These are phyloP conservation scores for Termitomyces sp. DNA, from an alignment of 768 basidiomycete species.

Conservation along the genomic window DNA sequence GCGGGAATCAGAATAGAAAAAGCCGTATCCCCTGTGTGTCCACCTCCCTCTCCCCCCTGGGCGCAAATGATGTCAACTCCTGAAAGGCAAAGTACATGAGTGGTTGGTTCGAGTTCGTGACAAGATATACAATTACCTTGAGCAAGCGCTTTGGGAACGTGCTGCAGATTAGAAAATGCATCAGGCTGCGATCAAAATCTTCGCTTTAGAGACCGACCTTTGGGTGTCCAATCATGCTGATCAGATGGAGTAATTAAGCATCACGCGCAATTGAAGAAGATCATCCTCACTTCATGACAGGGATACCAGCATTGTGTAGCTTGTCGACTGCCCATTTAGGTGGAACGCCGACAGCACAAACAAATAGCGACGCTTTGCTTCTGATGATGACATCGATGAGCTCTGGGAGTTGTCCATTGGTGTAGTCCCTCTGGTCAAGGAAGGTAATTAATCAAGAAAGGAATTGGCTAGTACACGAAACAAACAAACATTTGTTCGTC, in stretches of 20 bases:
- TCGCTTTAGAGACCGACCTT: conserved; percentile 41
- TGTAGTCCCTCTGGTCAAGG: conserved; percentile 49
- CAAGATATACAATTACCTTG: conserved; percentile 38
- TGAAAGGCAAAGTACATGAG: conserved; percentile 12
- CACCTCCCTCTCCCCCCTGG: conserved; percentile 84
- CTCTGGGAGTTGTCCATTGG: conserved; percentile 69
- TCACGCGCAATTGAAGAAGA: background rate
- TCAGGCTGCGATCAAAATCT: conserved; percentile 6
- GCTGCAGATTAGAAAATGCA: conserved; percentile 31
- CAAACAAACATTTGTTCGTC: conserved; percentile 67
- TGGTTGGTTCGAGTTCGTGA: background rate
- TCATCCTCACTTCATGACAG: conserved; percentile 75
- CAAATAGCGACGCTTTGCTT: conserved; percentile 70
- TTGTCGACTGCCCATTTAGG: conserved; percentile 79
- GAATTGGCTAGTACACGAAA: conserved; percentile 4
- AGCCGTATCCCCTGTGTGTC: conserved; percentile 81
- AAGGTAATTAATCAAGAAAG: background rate
- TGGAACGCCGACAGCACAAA: conserved; percentile 82
- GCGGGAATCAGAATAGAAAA: conserved; percentile 82
- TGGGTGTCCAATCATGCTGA: conserved; percentile 80
- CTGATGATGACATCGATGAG: conserved; percentile 77
- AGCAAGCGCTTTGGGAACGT: conserved; percentile 70
- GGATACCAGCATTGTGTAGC: conserved; percentile 72
- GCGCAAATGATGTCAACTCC: conserved; percentile 92
- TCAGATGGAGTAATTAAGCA: conserved; percentile 1